These are phyloP conservation scores for Penicillium nordicum DNA, from an alignment of 2,329 filamentous ascomycete species.

Conservation along the genomic window DNA sequence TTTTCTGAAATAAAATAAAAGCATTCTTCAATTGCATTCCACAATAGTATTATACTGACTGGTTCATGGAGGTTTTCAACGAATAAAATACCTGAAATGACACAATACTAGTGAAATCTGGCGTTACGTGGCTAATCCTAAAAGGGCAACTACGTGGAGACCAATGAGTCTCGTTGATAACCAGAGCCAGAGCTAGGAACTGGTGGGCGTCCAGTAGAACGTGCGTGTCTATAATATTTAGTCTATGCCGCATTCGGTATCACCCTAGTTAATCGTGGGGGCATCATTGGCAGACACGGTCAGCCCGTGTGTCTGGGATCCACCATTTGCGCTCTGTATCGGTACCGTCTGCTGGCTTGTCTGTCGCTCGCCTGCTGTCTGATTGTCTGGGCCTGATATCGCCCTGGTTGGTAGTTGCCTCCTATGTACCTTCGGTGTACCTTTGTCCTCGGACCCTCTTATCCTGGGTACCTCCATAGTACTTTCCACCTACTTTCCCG, in stretches of 20 bases:
- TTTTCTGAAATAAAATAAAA: neutral
- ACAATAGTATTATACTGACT: neutral
- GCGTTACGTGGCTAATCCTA: slow-evolving; percentile 14
- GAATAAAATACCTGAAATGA: neutral
- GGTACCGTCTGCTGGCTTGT: slow-evolving; percentile 11
- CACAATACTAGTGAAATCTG: slow-evolving; percentile 7
- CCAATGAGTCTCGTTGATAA: slow-evolving; percentile 11
- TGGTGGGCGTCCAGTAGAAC: slow-evolving; percentile 12
- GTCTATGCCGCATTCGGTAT: slow-evolving; percentile 20
- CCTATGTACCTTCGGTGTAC: slow-evolving; percentile 10
- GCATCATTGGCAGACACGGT: neutral
- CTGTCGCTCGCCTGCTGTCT: neutral
- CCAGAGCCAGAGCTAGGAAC: slow-evolving; percentile 14
- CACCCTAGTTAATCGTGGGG: slow-evolving; percentile 14
- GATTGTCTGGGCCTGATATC: slow-evolving; percentile 6
- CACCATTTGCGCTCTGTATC: slow-evolving; percentile 10
- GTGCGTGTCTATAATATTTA: slow-evolving; percentile 23
- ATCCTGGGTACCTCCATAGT: slow-evolving; percentile 10
- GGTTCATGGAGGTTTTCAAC: neutral
- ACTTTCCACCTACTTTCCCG: neutral
- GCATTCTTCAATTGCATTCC: slow-evolving; percentile 2
- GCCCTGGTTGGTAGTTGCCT: slow-evolving; percentile 1
- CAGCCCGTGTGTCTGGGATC: slow-evolving; percentile 3
- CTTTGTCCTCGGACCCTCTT: slow-evolving; percentile 8
- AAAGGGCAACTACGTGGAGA: slow-evolving; percentile 10